Base-by-base conservation (phyloP, 1,284 basidiomycete species). In the Ustilago vetiveriae region DNA sequence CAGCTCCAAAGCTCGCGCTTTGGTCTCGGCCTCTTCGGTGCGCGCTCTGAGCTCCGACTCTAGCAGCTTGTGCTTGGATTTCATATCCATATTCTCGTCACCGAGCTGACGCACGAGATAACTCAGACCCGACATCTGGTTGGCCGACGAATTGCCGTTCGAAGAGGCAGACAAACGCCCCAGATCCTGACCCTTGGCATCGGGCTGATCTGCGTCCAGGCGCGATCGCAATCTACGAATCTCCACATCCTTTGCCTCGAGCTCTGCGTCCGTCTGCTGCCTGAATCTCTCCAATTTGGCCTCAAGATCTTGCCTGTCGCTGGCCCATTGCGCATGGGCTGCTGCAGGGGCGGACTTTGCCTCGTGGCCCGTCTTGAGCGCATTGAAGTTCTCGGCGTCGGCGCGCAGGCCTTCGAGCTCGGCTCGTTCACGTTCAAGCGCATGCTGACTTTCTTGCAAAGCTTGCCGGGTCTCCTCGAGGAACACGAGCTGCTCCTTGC, bases 371-470 rank as follows among this genome's bases (percentile, higher is more conserved):
- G 49, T 60, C 39, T 66, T 65, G 47, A 71, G 62, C 32, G 58
- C 59, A 7, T 62, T 65, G 43, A 66, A 62, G 55, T 71, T 62
- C 30, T 71, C 57, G 21, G 58, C 62, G 27, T 96, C 93, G 27
- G 86, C 85, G 55, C 94, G 86, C 49, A 96, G 83, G 3, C 85
- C 85, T 84, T 98, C 94, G 22, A 97, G 90, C 81, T 98, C 95
- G 9, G 90, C 91, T 47, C 91, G 85, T n/a, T 94, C 91, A 76
- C 89, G 90, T 83, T 98, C 94, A 16, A 97, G 85, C 2, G 93
- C 91, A 32, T 88, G 85, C n/a, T 89, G 90, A 74, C 90, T 92
- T 84, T 97, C 94, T 63, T 90, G 85, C 38, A 97, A 84, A 1
- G 94, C 95, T 63, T 90, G 90, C 77, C 94, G 91, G 17, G 94